phyloP scores from a whole-genome alignment of 2,329 filamentous ascomycete genomes.

The Neonectria coccinea region DNA sequence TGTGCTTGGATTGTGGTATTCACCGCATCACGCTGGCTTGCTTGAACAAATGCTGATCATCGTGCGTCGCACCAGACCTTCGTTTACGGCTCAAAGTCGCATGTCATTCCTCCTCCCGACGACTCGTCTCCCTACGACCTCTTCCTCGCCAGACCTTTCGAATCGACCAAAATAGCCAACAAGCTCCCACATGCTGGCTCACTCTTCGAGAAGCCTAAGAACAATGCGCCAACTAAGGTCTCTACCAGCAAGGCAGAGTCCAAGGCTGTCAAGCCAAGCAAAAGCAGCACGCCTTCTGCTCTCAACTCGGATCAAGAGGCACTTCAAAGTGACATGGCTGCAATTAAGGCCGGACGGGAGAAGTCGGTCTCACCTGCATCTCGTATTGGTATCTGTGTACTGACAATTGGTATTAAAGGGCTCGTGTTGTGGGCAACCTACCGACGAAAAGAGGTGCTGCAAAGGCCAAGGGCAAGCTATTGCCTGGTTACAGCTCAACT shows the following conservation, averaged over 20 bases:
- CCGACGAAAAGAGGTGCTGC: constrained; percentile 49
- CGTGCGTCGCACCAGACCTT: constrained; percentile 58
- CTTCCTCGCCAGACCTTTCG: constrained; percentile 65
- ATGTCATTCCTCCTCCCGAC: constrained; percentile 58
- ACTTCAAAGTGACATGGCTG: constrained; percentile 58
- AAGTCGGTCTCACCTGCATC: constrained; percentile 47
- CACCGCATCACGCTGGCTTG: background rate
- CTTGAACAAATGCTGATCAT: constrained; percentile 31
- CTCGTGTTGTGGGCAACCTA: constrained; percentile 51
- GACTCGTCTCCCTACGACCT: constrained; percentile 66
- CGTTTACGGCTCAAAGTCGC: constrained; percentile 63
- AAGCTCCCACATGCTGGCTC: constrained; percentile 64
- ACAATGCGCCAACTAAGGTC: constrained; percentile 32
- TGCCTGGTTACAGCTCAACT: constrained; percentile 55
- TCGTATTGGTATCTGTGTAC: constrained; percentile 34
- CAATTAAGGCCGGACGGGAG: constrained; percentile 51
- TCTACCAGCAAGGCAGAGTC: constrained; percentile 48
- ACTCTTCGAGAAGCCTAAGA: constrained; percentile 59
- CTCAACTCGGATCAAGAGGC: constrained; percentile 63
- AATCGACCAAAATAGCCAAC: constrained; percentile 59
- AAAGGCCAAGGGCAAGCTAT: constrained; percentile 58
- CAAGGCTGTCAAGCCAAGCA: constrained; percentile 48
- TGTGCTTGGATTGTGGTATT: background rate
- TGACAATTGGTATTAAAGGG: constrained; percentile 47
- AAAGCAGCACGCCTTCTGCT: constrained; percentile 54